These are phyloP conservation scores for Gastrolobium bilobum DNA, from an alignment of 306 rosid genomes.

Conservation along the genomic window DNA sequence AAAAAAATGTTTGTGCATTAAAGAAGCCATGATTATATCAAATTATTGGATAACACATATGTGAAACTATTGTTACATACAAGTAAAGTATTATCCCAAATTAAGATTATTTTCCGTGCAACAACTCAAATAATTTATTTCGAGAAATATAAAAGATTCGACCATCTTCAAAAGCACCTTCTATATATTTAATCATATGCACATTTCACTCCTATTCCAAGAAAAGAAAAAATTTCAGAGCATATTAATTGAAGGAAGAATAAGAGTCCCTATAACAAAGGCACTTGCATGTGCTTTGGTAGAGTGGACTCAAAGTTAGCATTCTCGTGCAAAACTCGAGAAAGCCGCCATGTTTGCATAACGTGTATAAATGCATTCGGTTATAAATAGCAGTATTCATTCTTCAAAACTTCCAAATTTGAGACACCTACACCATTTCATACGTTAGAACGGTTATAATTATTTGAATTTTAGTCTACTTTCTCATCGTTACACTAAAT, in stretches of 20 bases:
- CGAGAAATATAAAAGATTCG: not conserved
- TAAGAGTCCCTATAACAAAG: conserved; percentile 5
- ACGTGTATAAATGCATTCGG: conserved; percentile 11
- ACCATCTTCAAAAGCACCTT: conserved; percentile 8
- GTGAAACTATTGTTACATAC: conserved; percentile 8
- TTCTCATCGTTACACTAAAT: not conserved
- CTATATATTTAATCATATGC: not conserved
- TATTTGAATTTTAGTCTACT: not conserved
- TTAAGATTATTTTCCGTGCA: not conserved
- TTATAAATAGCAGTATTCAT: not conserved
- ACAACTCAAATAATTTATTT: not conserved
- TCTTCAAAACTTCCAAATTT: conserved; percentile 7
- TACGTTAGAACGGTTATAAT: not conserved
- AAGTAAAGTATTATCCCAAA: not conserved
- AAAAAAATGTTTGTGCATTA: not conserved
- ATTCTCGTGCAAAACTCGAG: conserved; percentile 4
- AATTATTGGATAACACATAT: not conserved
- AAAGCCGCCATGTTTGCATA: conserved; percentile 24
- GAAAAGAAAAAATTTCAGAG: not conserved
- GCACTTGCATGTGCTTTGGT: conserved; percentile 40
- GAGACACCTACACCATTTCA: not conserved
- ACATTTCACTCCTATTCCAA: conserved; percentile 1
- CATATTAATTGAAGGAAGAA: conserved; percentile 15
- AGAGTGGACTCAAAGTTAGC: conserved; percentile 36
- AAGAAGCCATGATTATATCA: not conserved